Base-by-base conservation (phyloP, 2,329 filamentous ascomycete species). In the Kalmusia sp. region DNA sequence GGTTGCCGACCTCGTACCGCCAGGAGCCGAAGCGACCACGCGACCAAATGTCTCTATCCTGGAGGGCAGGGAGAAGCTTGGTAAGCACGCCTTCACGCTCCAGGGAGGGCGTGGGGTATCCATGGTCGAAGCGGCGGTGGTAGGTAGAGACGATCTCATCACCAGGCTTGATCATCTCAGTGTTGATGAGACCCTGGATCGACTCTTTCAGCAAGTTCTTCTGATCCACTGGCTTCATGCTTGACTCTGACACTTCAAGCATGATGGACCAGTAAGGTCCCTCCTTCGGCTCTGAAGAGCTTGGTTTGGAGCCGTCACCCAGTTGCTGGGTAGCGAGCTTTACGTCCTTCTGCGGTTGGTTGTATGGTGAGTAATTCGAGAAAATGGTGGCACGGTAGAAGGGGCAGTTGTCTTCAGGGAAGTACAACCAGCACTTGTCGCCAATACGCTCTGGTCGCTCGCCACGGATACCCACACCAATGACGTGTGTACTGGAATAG, bases 251-350 rank as follows among this genome's bases (percentile, higher is more conserved):
- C 57, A 99, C 90, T 80, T 99, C 95, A 67, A 99, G 82, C 95
- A 99, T 99, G 83, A 99, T 96, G 61, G 93, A 98, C 95, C 95
- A 99, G 87, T 99, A 99, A 35, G 95, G 95, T 28, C 95, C 95
- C 70, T 90, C 86, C 82, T 95, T 85, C 55, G 91, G 79, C 70
- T 90, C 87, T 45, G 82, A 82, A 65, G 86, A 90, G 57, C 82
- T 77, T 52, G 92, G 85, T 80, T 92, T 91, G 77, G 87, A 90
- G 75, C 95, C 95, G 69, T 97, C 84, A 52, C 90, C 95, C 35
- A 93, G 84, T 76, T 93, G 90, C 65, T 92, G 80, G 19, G 95
- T 98, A 33, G 92, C 86, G 51, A 99, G 87, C 84, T 96, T 95
- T 73, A 84, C 88, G 52, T 88, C 87, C 54, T 87, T 82, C 63